These are phyloP conservation scores for Trichoderma reesei DNA, from an alignment of 495 filamentous ascomycete species.

Conservation along the genomic window DNA sequence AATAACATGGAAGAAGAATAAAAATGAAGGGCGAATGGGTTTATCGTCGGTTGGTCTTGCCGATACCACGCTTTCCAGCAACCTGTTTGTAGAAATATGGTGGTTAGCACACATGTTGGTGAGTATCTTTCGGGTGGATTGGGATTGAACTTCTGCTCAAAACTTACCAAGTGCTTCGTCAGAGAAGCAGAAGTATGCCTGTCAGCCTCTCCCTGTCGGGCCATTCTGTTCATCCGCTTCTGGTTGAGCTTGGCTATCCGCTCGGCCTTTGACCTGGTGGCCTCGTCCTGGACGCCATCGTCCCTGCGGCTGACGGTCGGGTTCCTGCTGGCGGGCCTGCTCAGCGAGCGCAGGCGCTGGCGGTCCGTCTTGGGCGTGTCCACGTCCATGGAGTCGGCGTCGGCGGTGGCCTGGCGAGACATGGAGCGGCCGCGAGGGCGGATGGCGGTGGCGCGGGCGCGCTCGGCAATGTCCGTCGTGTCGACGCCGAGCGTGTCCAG, in stretches of 20 bases:
- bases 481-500: constrained; percentile 81
- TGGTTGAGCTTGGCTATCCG: constrained; percentile 77
- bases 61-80: constrained; percentile 50
- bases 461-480: constrained; percentile 57
- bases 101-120: constrained; percentile 28
- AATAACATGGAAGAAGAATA: neutral
- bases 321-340: constrained; percentile 61
- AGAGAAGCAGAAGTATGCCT: constrained; percentile 72
- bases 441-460: constrained; percentile 50
- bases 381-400: constrained; percentile 76
- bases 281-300: constrained; percentile 61
- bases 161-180: constrained; percentile 83
- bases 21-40: neutral
- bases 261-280: constrained; percentile 66
- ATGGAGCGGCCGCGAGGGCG: constrained; percentile 54
- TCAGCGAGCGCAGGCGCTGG: constrained; percentile 63
- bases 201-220: constrained; percentile 91
- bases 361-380: constrained; percentile 44
- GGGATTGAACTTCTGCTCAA: neutral
- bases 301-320: constrained; percentile 66
- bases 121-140: too few species aligned
- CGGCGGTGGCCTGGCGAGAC: constrained; percentile 39
- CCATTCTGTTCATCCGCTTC: constrained; percentile 98
- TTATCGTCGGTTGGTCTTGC: constrained; percentile 44
- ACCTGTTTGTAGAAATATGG: constrained; percentile 25